Evolutionary conservation across 1,284 basidiomycete species (phyloP).

Genomic region (Ustilago vetiveriae): DNA sequence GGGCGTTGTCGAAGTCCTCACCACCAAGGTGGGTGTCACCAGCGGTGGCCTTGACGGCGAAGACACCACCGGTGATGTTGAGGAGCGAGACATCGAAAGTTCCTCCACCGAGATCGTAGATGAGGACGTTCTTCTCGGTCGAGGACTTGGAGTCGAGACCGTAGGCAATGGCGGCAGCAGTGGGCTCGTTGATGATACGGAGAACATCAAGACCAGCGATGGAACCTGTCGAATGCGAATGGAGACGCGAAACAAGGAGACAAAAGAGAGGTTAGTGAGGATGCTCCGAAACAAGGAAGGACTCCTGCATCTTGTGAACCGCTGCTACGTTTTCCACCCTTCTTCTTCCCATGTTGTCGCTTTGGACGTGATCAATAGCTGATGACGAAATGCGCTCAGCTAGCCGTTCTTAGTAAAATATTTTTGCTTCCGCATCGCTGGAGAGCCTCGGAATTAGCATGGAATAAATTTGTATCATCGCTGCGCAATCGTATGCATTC

Average conservation of each 20-base stretch:
- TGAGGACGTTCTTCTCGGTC: slow-evolving; percentile 91
- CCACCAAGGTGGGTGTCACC: slow-evolving; percentile 76
- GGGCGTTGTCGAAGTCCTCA: slow-evolving; percentile 97
- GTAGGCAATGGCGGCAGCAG: slow-evolving; percentile 70
- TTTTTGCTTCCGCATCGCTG: slow-evolving; percentile 53
- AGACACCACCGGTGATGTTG: slow-evolving; percentile 74
- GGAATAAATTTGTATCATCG: slow-evolving; percentile 65
- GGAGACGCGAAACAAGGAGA: background rate
- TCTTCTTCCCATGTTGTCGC: background rate
- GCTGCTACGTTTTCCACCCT: background rate
- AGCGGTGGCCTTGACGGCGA: slow-evolving; percentile 75
- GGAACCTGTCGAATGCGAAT: slow-evolving; percentile 67
- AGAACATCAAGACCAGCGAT: slow-evolving; percentile 76
- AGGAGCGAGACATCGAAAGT: slow-evolving; percentile 77
- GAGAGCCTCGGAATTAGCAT: slow-evolving; percentile 66
- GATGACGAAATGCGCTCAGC: slow-evolving; percentile 49
- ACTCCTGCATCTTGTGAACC: too few relatives aligned
- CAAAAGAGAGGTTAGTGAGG: slow-evolving; percentile 5
- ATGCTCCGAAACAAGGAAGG: too few relatives aligned
- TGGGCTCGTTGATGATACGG: slow-evolving; percentile 77
- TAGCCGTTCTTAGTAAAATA: slow-evolving; percentile 59
- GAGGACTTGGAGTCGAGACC: slow-evolving; percentile 71
- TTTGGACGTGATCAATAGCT: background rate
- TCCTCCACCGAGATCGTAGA: slow-evolving; percentile 98
- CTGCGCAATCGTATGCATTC: slow-evolving; percentile 38